Conservation (phyloP, 1,284 basidiomycete species). For the Phylloboletellus chloephorus region DNA sequence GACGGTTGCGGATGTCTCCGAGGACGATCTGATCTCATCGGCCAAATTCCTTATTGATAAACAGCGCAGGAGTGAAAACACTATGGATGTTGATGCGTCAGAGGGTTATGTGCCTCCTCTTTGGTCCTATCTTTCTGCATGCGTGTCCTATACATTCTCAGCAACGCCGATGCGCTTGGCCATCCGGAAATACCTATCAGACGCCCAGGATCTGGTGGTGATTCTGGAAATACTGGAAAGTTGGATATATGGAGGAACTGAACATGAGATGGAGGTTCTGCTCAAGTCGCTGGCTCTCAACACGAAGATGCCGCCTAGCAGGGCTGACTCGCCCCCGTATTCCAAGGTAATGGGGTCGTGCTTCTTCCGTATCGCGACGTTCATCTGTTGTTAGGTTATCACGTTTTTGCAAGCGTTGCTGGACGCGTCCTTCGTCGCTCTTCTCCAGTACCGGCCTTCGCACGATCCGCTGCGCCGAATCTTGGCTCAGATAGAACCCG, state of each 20-base stretch:
- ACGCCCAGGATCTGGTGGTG: constrained; percentile 47
- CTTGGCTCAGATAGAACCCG: constrained; percentile 47
- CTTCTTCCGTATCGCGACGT: neutral
- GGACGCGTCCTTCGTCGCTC: constrained; percentile 60
- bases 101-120: constrained; percentile 38
- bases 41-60: constrained; percentile 41
- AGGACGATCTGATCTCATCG: constrained; percentile 52
- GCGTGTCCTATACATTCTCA: constrained; percentile 51
- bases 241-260: constrained; percentile 47
- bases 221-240: constrained; percentile 48
- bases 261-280: constrained; percentile 39
- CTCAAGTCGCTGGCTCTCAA: constrained; percentile 35
- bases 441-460: constrained; percentile 56
- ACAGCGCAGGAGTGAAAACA: constrained; percentile 30
- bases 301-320: constrained; percentile 8
- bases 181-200: constrained; percentile 47
- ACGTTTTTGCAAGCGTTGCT: constrained; percentile 57
- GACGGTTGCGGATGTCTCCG: constrained; percentile 55
- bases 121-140: constrained; percentile 44
- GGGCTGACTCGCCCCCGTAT: constrained; percentile 41
- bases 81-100: constrained; percentile 55
- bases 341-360: constrained; percentile 38
- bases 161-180: constrained; percentile 49
- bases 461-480: constrained; percentile 47
- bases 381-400: constrained; percentile 40